Evolutionary conservation across 2,329 filamentous ascomycete genomes (phyloP), one percentile per base, ranked within the genome.

Genomic region (Celoporthe dispersa): DNA sequence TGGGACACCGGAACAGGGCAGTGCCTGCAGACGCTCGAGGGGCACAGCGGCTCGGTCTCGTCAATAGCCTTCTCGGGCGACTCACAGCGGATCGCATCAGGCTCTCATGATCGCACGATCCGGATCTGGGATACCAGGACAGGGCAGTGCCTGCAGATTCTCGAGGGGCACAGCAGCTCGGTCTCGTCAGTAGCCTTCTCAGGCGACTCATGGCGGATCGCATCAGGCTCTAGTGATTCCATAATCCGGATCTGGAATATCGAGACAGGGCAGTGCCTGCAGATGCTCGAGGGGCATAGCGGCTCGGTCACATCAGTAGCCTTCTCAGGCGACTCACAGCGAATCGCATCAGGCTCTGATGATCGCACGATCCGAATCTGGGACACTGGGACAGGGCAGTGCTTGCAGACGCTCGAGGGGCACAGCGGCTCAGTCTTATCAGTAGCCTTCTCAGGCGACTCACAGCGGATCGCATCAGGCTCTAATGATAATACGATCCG

Each of bases 1-100:
- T 68, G 60, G 60, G 60, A 68, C 22, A 5, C n/a, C 1, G 25
- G n/a, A 33, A n/a, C 59, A 22, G 60, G 51, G 16, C 12, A 64
- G 25, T 72, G 68, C 28, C 35, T 75, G 5, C 67, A 73, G 53
- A 74, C 63, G 44, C 22, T 53, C 2, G n/a, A 53, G 25, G 60
- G 69, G 74, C 61, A 64, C 2, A 11, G 31, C 28, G 0, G 25
- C 19, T 51, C 0, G 14, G 62, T 73, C 35, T 1, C 1, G 0
- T 55, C 64, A 5, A 14, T 71, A 1, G 64, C 60, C 28, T 70
- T 67, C 51, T 71, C 68, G n/a, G 55, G 22, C 35, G 57, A 70
- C 31, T n/a, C 14, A n/a, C 7, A 19, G 22, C 33, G n/a, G 41
- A 25, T 68, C 14, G 66, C 63, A 14, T 68, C 69, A 22, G 62